phyloP scores from a whole-genome alignment of 1,139 yeast genomes.

The Diutina catenulata region DNA sequence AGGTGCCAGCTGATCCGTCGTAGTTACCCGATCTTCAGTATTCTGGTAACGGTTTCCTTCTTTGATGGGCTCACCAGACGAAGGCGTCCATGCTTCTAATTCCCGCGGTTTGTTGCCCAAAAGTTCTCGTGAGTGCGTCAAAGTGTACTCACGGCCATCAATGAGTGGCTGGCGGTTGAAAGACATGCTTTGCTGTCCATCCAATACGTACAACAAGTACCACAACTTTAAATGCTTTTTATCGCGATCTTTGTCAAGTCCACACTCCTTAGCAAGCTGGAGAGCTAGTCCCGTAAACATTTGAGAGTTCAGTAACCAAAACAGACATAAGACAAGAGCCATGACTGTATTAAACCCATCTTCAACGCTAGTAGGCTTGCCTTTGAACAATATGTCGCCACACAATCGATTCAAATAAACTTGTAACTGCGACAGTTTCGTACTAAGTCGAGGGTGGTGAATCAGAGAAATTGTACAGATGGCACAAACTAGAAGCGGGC shows the following conservation, averaged over 20 bases:
- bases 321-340: slow-evolving; percentile 54
- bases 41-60: too few species aligned
- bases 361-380: slow-evolving; percentile 28
- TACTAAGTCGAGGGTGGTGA: slow-evolving; percentile 36
- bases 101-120: slow-evolving; percentile 12
- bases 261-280: slow-evolving; percentile 48
- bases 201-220: slow-evolving; percentile 57
- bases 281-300: slow-evolving; percentile 59
- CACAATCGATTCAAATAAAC: slow-evolving; percentile 34
- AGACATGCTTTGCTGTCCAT: slow-evolving; percentile 59
- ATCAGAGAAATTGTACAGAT: slow-evolving; percentile 53
- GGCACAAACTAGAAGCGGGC: slow-evolving; percentile 51
- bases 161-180: slow-evolving; percentile 48
- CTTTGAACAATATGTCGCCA: slow-evolving; percentile 30
- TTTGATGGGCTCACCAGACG: background rate
- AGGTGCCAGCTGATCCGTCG: too few species aligned
- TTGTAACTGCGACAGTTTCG: slow-evolving; percentile 27
- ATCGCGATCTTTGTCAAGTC: slow-evolving; percentile 30
- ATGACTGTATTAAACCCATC: slow-evolving; percentile 51
- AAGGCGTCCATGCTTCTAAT: background rate
- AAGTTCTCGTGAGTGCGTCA: slow-evolving; percentile 28
- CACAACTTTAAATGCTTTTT: slow-evolving; percentile 46
- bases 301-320: slow-evolving; percentile 57
- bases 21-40: too few species aligned
- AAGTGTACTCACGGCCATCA: slow-evolving; percentile 31